phyloP scores from a whole-genome alignment of 495 filamentous ascomycete genomes.

The Penicilliopsis zonata region DNA sequence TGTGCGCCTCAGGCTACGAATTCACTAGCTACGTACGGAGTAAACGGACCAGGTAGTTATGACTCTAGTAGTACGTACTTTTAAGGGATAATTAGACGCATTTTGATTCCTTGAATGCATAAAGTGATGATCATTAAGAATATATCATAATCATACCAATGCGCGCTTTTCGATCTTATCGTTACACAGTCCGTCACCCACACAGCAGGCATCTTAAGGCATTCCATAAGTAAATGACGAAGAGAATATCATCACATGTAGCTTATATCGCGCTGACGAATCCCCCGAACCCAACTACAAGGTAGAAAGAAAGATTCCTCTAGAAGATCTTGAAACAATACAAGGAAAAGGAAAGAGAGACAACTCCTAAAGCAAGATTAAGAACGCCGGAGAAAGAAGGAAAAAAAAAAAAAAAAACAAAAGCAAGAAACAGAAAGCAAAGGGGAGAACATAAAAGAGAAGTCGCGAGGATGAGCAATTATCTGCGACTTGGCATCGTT shows the following conservation, averaged over 20 bases:
- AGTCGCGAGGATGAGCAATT: not conserved
- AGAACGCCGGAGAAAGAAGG: constrained; percentile 22
- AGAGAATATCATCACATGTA: constrained; percentile 10
- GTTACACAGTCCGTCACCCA: constrained; percentile 19
- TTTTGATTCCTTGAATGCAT: no score
- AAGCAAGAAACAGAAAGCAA: constrained; percentile 12
- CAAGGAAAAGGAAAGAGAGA: not conserved
- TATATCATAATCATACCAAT: no score
- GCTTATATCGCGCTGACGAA: constrained; percentile 13
- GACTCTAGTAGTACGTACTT: no score
- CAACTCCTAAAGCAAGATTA: constrained; percentile 17
- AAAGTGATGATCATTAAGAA: no score
- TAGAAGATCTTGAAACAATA: not conserved
- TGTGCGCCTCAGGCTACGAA: no score
- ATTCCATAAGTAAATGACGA: constrained; percentile 3
- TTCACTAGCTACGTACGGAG: no score
- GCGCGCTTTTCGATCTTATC: constrained; percentile 27
- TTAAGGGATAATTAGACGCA: no score
- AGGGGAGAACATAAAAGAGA: constrained; percentile 12
- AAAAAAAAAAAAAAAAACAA: constrained; percentile 10
- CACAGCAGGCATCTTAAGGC: constrained; percentile 3
- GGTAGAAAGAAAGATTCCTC: constrained; percentile 20
- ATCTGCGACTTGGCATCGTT: no score
- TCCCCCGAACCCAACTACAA: constrained; percentile 18
- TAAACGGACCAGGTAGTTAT: no score